Percentiles rank a stretch among this genome's conserved stretches.
Evolutionary conservation across 176 grass and related monocot species (phyloP).

Genomic region (Areca catechu): DNA sequence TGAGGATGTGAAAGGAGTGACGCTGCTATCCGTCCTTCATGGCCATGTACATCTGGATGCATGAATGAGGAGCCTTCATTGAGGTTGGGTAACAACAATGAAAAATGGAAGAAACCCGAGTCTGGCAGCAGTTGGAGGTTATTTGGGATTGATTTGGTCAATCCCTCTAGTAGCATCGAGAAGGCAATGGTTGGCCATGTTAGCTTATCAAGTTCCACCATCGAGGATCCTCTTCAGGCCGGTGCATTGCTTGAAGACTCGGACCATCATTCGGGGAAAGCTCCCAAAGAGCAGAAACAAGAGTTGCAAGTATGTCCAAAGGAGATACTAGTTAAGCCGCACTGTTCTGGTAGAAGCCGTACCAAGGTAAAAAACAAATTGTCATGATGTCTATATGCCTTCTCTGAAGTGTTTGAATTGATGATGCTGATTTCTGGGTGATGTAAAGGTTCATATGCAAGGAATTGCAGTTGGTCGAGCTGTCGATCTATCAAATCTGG

Average conservation of each 20-base stretch:
- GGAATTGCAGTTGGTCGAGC: slow-evolving; percentile 70
- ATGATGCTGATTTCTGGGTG: neutral
- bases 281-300: slow-evolving; percentile 9
- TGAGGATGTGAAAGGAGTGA: slow-evolving; percentile 10
- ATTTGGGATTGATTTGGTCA: slow-evolving; percentile 21
- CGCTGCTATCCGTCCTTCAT: slow-evolving; percentile 4
- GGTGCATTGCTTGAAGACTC: slow-evolving; percentile 14
- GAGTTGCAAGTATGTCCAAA: slow-evolving; percentile 12
- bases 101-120: neutral
- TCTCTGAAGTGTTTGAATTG: neutral
- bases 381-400: neutral
- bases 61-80: slow-evolving; percentile 12
- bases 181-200: neutral
- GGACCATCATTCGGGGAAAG: slow-evolving; percentile 12
- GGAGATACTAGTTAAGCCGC: slow-evolving; percentile 34
- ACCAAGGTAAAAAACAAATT: slow-evolving; percentile 26
- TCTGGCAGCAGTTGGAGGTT: neutral
- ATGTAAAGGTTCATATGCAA: slow-evolving; percentile 83
- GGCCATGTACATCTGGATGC: slow-evolving; percentile 2
- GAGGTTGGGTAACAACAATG: neutral
- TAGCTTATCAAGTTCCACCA: neutral
- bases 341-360: slow-evolving; percentile 22
- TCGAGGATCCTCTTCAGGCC: slow-evolving; percentile 13
- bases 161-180: neutral
- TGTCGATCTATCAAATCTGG: slow-evolving; percentile 51